These are phyloP conservation scores for Diversispora epigaea DNA, from an alignment of 192 early-diverging fungal genomes.

Conservation along the genomic window DNA sequence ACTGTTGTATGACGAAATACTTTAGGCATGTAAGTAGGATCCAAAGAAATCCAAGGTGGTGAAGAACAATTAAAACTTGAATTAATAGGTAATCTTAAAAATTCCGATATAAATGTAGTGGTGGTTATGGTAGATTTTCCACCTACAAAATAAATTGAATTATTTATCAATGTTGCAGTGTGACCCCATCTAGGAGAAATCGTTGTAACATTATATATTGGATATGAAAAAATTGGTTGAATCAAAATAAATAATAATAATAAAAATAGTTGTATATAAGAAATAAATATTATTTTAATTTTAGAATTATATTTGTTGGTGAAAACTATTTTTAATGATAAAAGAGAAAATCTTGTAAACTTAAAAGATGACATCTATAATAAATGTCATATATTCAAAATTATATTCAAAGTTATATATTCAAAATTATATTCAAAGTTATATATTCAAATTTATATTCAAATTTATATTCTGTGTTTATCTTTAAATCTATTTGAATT, in stretches of 20 bases:
- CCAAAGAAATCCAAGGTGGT: background rate
- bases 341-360: no score
- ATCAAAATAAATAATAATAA: background rate
- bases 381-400: no score
- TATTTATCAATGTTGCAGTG: constrained; percentile 7
- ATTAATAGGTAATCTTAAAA: background rate
- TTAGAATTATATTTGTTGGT: no score
- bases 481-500: no score
- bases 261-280: background rate
- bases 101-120: background rate
- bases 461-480: no score
- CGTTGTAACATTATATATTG: background rate
- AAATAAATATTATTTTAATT: no score
- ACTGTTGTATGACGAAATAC: constrained; percentile 12
- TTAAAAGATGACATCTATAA: no score
- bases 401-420: no score
- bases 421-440: no score
- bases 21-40: constrained; percentile 13
- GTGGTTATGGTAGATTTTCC: background rate
- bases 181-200: constrained; percentile 1
- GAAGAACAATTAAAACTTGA: background rate
- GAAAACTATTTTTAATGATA: no score
- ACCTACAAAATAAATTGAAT: constrained; percentile 19
- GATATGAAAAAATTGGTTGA: background rate
- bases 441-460: no score